Conservation (phyloP, 345 rosid species). For the Arabidopsis arenosa region DNA sequence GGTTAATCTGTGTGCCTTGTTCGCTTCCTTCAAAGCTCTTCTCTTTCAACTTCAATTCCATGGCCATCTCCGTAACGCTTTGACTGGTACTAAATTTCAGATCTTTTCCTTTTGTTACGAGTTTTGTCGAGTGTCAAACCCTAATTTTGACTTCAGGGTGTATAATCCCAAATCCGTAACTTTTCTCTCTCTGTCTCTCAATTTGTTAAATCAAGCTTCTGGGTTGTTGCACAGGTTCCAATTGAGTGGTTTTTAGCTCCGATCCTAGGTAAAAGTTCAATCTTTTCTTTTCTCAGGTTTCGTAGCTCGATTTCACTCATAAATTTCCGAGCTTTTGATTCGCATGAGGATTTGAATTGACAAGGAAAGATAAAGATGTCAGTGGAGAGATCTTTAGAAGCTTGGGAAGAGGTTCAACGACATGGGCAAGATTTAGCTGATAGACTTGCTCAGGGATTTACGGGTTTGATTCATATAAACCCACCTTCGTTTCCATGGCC, state of each 20-base stretch:
- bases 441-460: constrained; percentile 84
- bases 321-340: neutral
- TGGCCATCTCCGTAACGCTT: constrained; percentile 1
- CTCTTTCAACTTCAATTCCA: constrained; percentile 16
- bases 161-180: neutral
- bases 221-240: too few species aligned
- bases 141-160: constrained; percentile 21
- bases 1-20: constrained; percentile 16
- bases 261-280: neutral
- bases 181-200: too few species aligned
- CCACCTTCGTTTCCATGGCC: constrained; percentile 74
- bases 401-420: constrained; percentile 98
- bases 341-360: constrained; percentile 16
- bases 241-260: neutral
- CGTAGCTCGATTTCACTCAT: constrained; percentile 18
- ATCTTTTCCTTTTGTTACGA: neutral
- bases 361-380: constrained; percentile 55
- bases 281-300: constrained; percentile 1
- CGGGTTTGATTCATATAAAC: constrained; percentile 76
- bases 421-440: constrained; percentile 96
- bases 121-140: constrained; percentile 2
- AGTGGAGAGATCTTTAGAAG: constrained; percentile 90
- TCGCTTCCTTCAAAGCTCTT: neutral
- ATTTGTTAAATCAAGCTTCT: too few species aligned
- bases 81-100: neutral